Evolutionary conservation across 1,284 basidiomycete genomes (phyloP).

Genomic region (Stygiomarasmius scandens): DNA sequence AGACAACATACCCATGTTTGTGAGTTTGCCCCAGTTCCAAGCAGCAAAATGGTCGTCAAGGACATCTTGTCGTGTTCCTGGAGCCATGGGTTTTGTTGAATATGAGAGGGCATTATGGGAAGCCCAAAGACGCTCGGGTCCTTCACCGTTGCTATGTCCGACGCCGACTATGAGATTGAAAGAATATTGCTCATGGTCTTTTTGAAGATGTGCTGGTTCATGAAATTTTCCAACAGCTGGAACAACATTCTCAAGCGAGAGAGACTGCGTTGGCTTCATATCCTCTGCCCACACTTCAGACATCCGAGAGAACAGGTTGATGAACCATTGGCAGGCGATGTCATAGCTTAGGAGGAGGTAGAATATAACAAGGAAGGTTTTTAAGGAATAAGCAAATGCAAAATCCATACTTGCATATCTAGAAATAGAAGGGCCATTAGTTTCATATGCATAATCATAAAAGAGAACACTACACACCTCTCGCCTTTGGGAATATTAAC

Average conservation of each 20-base stretch:
- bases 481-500: slow-evolving; percentile 13
- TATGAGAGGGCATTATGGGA: slow-evolving; percentile 22
- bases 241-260: not conserved
- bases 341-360: not conserved
- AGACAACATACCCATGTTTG: not conserved
- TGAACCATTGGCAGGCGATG: not conserved
- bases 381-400: not conserved
- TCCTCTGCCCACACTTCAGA: not conserved
- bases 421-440: not conserved
- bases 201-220: not conserved
- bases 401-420: slow-evolving; percentile 9
- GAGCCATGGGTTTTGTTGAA: slow-evolving; percentile 25
- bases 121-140: slow-evolving; percentile 24
- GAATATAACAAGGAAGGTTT: not conserved
- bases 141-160: slow-evolving; percentile 24
- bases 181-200: slow-evolving; percentile 5
- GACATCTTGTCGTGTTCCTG: slow-evolving; percentile 5
- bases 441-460: no score
- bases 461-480: no score
- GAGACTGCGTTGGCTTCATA: not conserved
- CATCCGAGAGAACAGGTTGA: not conserved
- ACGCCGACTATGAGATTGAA: slow-evolving; percentile 3
- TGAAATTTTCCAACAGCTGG: slow-evolving; percentile 24
- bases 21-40: not conserved
- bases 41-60: not conserved